Conservation (phyloP, 1,139 yeast genomes). For the Geotrichum candidum region DNA sequence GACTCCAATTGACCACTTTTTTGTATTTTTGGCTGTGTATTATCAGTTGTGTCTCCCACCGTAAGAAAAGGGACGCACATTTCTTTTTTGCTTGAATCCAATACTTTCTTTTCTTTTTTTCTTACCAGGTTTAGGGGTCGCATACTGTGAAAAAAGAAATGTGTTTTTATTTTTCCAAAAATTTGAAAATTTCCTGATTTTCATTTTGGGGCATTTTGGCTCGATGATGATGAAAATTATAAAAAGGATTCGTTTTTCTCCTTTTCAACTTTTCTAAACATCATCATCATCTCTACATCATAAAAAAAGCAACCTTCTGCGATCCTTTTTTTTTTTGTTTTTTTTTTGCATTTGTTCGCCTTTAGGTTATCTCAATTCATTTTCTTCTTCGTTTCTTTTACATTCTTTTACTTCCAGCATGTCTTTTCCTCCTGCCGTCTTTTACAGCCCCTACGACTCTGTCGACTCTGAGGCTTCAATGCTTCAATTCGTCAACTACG, state of each 20-base stretch:
- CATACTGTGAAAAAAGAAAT: neutral
- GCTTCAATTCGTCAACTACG: conserved; percentile 10
- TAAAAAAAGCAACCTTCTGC: too few relatives aligned
- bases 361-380: neutral
- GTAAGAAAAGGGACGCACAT: neutral
- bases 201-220: neutral
- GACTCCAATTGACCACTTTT: neutral
- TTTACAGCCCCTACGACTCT: conserved; percentile 8
- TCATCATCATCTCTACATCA: neutral
- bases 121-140: neutral
- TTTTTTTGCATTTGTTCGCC: neutral
- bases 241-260: conserved; percentile 4
- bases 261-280: neutral
- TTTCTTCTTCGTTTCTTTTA: neutral
- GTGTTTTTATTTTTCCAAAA: neutral
- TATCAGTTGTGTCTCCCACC: too few relatives aligned
- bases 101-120: neutral
- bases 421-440: conserved; percentile 14
- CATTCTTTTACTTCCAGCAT: neutral
- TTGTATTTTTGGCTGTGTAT: too few relatives aligned
- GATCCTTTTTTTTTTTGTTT: neutral
- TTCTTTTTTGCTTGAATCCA: neutral
- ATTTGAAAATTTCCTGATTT: neutral
- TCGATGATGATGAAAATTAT: neutral
- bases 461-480: conserved; percentile 12